Evolutionary conservation across 306 rosid genomes (phyloP).

Genomic region (Luffa acutangula): DNA sequence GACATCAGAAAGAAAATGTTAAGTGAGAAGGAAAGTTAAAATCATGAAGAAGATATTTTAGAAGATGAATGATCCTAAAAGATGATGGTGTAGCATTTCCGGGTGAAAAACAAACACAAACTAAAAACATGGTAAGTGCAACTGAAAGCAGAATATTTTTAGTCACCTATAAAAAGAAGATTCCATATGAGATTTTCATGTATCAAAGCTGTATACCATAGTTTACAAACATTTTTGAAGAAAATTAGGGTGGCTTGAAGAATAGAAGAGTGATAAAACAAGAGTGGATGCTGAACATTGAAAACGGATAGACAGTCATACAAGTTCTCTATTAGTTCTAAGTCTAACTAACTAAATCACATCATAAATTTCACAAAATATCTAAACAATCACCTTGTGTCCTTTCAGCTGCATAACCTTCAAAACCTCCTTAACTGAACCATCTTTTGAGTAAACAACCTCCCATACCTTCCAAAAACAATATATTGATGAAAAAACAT

Average conservation of each 20-base stretch:
- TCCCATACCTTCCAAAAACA: constrained; percentile 72
- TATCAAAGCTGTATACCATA: background rate
- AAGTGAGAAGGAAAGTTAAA: background rate
- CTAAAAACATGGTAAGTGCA: background rate
- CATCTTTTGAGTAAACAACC: constrained; percentile 81
- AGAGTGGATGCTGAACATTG: background rate
- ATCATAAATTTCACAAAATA: background rate
- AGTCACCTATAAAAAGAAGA: background rate
- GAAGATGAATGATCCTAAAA: background rate
- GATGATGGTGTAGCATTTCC: background rate
- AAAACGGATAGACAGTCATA: background rate
- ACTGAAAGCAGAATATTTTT: background rate
- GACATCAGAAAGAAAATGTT: constrained; percentile 11
- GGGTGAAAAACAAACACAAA: background rate
- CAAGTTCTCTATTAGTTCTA: background rate
- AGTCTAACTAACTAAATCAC: background rate
- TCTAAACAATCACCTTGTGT: constrained; percentile 57
- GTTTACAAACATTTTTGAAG: background rate
- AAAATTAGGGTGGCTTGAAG: background rate
- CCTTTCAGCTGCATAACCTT: constrained; percentile 97
- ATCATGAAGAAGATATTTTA: background rate
- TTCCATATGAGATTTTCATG: background rate
- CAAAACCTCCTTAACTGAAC: constrained; percentile 86
- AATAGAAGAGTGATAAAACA: too few relatives aligned
- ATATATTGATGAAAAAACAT: background rate